Base-by-base conservation (phyloP, 2,329 filamentous ascomycete species). In the Zopfia rhizophila region DNA sequence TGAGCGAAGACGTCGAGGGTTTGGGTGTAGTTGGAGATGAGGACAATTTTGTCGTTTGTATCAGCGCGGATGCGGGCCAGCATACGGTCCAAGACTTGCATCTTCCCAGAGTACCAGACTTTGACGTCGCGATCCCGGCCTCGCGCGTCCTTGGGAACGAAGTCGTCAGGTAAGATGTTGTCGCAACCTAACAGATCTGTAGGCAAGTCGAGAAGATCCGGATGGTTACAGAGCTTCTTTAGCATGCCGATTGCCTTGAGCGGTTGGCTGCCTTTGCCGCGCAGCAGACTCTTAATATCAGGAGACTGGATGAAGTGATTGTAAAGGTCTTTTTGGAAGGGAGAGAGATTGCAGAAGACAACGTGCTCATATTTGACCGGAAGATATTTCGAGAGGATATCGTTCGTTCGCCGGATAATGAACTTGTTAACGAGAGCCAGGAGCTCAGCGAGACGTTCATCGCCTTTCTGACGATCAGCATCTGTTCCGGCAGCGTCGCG, bases 331-430 rank as follows among this genome's bases (percentile, higher is more conserved):
- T 91, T 82, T 71, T 99, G 94, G 75, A 99, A 97, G 0, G 90
- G 89, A 12, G 94, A 89, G 32, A 96, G 81, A 60, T 93, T 93
- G 80, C 94, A 99, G 75, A 99, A 99, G 1, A 99, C 94, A 21
- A 99, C 94, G 69, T 99, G 94, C 72, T 99, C 94, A 73, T 99
- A 99, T 77, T 99, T 99, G 77, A 97, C 87, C 0, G 94, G 94
- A 48, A 99, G 76, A 67, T 99, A 99, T 72, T 99, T 99, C 38
- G 93, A 97, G 17, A 99, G 76, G 51, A 99, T 96, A 66, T 99
- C 94, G 80, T 99, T 99, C 3, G 93, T 97, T 46, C 94, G 87
- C 48, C 94, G 88, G 61, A 99, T 99, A 69, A 99, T 95, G 75
- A 99, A 99, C 65, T 96, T 97, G 76, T 97, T 99, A 66, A 99